Evolutionary conservation across 306 rosid species (phyloP).

Genomic region (Glycine tomentella): DNA sequence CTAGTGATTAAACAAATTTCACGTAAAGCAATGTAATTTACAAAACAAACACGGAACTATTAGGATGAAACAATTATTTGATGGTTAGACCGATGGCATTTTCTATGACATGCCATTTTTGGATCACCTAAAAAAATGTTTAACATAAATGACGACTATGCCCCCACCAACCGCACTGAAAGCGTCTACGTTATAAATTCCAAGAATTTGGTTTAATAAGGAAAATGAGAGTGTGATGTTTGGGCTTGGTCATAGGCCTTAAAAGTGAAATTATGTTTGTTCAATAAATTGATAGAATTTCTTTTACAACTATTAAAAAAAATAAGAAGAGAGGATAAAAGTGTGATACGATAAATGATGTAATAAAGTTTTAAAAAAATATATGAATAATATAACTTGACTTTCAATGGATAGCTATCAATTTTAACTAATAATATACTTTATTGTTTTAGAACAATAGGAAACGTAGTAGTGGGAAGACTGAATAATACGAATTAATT

Average conservation of each 20-base stretch:
- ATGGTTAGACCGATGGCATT: not conserved
- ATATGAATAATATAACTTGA: not conserved
- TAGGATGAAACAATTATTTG: constrained; percentile 11
- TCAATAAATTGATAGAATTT: not conserved
- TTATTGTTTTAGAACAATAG: constrained; percentile 47
- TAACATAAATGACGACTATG: constrained; percentile 43
- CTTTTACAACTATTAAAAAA: not conserved
- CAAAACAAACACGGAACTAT: not conserved
- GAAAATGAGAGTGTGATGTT: not conserved
- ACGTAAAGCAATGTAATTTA: not conserved
- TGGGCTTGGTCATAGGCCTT: not conserved
- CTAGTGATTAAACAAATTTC: not conserved
- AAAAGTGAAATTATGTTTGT: not conserved
- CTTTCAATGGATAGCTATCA: constrained; percentile 45
- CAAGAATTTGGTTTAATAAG: constrained; percentile 36
- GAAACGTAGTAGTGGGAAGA: constrained; percentile 51
- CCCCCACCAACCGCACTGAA: constrained; percentile 77
- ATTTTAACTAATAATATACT: not conserved
- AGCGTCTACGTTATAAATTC: constrained; percentile 37
- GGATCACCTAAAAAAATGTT: not conserved
- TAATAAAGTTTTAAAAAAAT: not conserved
- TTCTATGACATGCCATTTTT: not conserved
- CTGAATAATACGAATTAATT: constrained; percentile 21
- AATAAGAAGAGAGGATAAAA: not conserved
- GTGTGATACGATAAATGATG: not conserved